phyloP scores from a whole-genome alignment of 768 basidiomycete genomes.

The Clathrus columnatus region DNA sequence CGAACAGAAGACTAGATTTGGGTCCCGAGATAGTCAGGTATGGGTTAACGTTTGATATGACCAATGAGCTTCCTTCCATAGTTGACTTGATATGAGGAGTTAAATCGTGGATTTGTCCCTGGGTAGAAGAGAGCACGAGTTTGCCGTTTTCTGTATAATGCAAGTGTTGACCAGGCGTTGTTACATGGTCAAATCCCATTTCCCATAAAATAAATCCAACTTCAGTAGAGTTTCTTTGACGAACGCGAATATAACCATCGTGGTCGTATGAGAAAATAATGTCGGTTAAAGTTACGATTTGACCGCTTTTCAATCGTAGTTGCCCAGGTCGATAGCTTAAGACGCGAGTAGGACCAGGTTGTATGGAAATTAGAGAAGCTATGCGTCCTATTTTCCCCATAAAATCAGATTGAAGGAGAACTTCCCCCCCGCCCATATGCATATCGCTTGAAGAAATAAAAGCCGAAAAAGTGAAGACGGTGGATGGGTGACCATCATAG shows the following conservation, averaged over 20 bases:
- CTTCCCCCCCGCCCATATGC: constrained; percentile 10
- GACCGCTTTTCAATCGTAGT: constrained; percentile 10
- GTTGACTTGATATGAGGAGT: constrained; percentile 12
- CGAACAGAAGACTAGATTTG: constrained; percentile 11
- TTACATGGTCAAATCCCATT: no score
- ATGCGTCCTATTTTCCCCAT: background rate
- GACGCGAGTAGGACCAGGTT: constrained; percentile 13
- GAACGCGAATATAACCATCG: constrained; percentile 12
- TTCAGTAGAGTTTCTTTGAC: background rate
- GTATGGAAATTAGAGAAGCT: constrained; percentile 8
- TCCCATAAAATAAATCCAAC: constrained; percentile 6
- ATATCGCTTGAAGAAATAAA: constrained; percentile 1
- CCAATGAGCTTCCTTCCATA: constrained; percentile 1
- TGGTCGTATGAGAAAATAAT: constrained; percentile 9
- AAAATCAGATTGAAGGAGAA: constrained; percentile 9
- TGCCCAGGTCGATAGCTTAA: constrained; percentile 14
- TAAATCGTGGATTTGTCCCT: constrained; percentile 10
- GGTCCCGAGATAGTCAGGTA: constrained; percentile 11
- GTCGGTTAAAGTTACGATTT: constrained; percentile 7
- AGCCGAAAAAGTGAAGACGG: background rate
- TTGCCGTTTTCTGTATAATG: constrained; percentile 13
- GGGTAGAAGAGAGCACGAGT: constrained; percentile 8
- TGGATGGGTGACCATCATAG: constrained; percentile 5
- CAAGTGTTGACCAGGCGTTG: background rate
- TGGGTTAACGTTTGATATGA: constrained; percentile 13